Base-by-base conservation (phyloP, 1,284 basidiomycete species). In the Apiotrichum gamsii region DNA sequence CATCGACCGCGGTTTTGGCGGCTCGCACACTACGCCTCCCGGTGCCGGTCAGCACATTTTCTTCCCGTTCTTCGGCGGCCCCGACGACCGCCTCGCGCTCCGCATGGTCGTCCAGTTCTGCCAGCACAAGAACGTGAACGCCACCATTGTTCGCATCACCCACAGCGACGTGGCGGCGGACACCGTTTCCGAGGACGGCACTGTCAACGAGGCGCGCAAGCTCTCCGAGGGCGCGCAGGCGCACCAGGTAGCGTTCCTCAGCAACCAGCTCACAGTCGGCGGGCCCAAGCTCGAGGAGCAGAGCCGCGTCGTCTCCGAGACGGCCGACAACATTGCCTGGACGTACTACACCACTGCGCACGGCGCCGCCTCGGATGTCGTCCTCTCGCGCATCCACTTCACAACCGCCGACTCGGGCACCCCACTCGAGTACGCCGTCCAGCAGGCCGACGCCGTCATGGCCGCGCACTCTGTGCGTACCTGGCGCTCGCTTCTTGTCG, bases 21-120 rank as follows among this genome's bases (percentile, higher is more conserved):
- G 62, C 19, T 43, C 61, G 29, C 28, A 66, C 44, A 60, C 59
- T 19, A 46, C 54, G 10, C 60, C 62, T 9, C 52, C 49, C 9
- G 69, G 67, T 2, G 52, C 61, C 37, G 62, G 69, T 28, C 80
- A 83, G 56, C 87, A 87, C 58, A 69, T 91, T 43, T 84, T 91
- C 73, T 68, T 94, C 31, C 85, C 87, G 0, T 95, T 94, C 79
- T 85, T 90, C 65, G 91, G 90, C 41, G 91, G 91, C 0, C 84
- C 88, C 0, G 91, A 96, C 68, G 91, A 95, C 64, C 81, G 91
- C 2, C 78, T 88, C 9, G 87, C 89, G 0, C 74, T 95, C 20
- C 73, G 79, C 30, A 82, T 93, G 59, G 77, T 87, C 9, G 79
- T 87, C 11, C 88, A 91, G 69, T 76, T 93, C 13, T 89, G 86